Evolutionary conservation across 148 eudicot species (phyloP), one percentile per base, ranked within the genome.

Genomic region (Silene conica): DNA sequence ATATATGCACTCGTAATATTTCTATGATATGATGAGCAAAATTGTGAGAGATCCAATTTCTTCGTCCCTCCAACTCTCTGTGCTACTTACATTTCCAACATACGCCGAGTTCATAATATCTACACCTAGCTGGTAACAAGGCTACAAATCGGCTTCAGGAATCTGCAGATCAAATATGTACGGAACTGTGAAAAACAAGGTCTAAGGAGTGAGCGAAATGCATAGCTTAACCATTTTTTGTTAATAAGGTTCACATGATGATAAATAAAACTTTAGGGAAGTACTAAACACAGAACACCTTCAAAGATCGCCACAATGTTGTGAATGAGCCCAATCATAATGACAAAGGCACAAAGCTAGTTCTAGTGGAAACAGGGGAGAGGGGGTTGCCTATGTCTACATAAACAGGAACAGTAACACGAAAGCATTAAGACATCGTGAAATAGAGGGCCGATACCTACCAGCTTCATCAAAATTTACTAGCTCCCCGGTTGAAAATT

Each of bases 401-500:
- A 31, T 31, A 31, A 31, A 31, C 34, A 31, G 34, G 34, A 31
- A 31, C 34, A 31, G 3, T 31, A 31, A 31, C 34, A 5, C 34
- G 34, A 31, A 31, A 31, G 34, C 3, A 31, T 31, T 31, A 41
- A 22, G 34, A 63, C 55, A 16, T 31, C n/a, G 56, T 23, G 12
- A 70, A 41, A 16, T 12, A 75, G 38, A 43, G 70, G 61, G 8
- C 34, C 6, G 69, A 23, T 18, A 80, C 84, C 67, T 81, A 73
- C 71, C 81, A 14, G 85, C 22, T 82, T 81, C 89, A 63, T 87
- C 91, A 68, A 92, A 92, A 76, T 90, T 85, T 67, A 92, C 86
- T 73, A 82, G 85, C 77, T 92, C 90, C 66, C 96, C 97, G 0
- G 97, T 88, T n/a, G 97, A 87, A 81, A 84, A 90, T 41, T 78